phyloP scores from a whole-genome alignment of 441 rosid species.

The Melianthus villosus region DNA sequence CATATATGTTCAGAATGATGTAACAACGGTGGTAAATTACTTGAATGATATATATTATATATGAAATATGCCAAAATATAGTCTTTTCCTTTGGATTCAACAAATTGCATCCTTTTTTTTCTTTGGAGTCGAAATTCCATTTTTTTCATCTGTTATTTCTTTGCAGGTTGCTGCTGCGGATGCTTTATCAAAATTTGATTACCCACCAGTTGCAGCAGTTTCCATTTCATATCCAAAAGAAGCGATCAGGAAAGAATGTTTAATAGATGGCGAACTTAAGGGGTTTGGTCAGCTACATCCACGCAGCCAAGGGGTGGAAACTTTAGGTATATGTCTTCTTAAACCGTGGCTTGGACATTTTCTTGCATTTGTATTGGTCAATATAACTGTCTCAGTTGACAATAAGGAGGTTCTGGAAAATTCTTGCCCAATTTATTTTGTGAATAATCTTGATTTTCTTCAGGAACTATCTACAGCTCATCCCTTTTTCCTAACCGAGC shows the following conservation, averaged over 20 bases:
- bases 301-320: constrained; percentile 92
- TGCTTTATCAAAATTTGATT: constrained; percentile 67
- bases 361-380: constrained; percentile 5
- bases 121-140: neutral
- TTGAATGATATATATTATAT: no score
- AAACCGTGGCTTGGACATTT: constrained; percentile 2
- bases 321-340: constrained; percentile 39
- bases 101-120: neutral
- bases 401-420: neutral
- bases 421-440: neutral
- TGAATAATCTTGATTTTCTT: constrained; percentile 3
- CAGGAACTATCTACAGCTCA: constrained; percentile 73
- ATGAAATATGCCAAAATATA: neutral
- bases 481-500: constrained; percentile 79
- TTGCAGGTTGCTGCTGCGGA: constrained; percentile 58
- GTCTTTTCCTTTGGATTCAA: neutral
- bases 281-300: constrained; percentile 95
- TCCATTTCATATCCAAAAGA: constrained; percentile 76
- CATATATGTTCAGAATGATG: no score
- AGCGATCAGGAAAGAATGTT: constrained; percentile 56
- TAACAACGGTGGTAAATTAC: no score
- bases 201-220: constrained; percentile 94
- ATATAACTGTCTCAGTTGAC: neutral
- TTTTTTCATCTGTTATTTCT: constrained; percentile 3
- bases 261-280: constrained; percentile 76